A percentile compares a stretch with the other conserved stretches of the same genome.
These are phyloP conservation scores for Tricholoma sp. DNA, from an alignment of 768 basidiomycete genomes.

Conservation along the genomic window DNA sequence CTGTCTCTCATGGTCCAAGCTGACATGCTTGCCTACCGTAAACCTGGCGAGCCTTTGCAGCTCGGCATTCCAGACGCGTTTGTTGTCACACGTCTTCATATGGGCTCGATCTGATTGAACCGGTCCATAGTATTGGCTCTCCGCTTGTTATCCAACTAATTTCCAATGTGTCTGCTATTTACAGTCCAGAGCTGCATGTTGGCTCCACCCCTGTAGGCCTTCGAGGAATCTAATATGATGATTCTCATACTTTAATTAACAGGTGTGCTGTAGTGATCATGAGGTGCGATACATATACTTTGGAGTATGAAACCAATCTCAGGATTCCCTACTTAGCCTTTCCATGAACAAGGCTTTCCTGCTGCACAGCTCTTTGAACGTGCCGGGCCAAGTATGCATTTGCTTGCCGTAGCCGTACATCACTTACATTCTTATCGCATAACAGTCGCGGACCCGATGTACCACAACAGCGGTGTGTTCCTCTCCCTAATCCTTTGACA, in stretches of 20 bases:
- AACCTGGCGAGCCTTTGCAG: constrained; percentile 72
- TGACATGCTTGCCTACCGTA: constrained; percentile 89
- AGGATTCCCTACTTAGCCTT: constrained; percentile 42
- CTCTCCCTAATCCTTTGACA: not conserved
- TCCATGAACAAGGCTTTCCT: constrained; percentile 79
- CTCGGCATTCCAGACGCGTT: constrained; percentile 74
- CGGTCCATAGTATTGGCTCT: constrained; percentile 60
- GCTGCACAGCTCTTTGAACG: constrained; percentile 88
- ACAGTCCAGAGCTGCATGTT: constrained; percentile 74
- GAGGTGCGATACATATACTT: constrained; percentile 40
- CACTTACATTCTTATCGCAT: not conserved
- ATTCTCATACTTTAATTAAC: constrained; percentile 1
- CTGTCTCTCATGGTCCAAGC: constrained; percentile 85
- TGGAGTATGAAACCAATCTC: not conserved
- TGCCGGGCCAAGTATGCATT: constrained; percentile 60
- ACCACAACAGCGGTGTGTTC: constrained; percentile 70
- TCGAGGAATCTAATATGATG: not conserved
- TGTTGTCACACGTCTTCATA: constrained; percentile 16
- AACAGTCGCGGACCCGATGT: constrained; percentile 82
- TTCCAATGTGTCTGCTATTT: constrained; percentile 68
- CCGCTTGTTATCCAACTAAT: constrained; percentile 74
- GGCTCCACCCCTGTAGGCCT: constrained; percentile 56
- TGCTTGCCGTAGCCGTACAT: not conserved
- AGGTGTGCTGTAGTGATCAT: constrained; percentile 91
- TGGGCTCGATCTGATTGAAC: not conserved